These are phyloP conservation scores for Globisporangium nunn DNA, from an alignment of 352 stramenopile species.

Conservation along the genomic window DNA sequence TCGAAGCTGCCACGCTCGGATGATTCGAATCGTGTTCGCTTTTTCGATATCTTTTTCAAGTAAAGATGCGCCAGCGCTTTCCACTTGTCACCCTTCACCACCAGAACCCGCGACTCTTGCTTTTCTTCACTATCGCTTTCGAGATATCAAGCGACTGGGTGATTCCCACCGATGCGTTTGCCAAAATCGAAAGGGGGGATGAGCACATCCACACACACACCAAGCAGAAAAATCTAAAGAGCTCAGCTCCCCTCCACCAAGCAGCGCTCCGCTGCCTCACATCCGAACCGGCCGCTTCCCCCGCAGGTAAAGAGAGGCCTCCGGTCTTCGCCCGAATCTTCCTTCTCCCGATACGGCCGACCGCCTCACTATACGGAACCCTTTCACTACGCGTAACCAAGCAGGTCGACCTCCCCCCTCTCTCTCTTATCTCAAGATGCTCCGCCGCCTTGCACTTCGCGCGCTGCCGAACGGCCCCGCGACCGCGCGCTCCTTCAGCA, in stretches of 20 bases:
- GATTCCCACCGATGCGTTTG: neutral
- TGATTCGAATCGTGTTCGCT: neutral
- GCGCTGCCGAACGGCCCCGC: constrained; percentile 5
- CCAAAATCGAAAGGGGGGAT: neutral
- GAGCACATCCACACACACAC: neutral
- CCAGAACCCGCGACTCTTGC: neutral
- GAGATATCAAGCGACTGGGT: neutral
- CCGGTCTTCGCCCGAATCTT: no score
- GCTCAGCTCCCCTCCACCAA: no score
- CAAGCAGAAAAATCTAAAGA: neutral
- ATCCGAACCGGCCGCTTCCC: constrained; percentile 2
- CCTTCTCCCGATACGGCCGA: no score
- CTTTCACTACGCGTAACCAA: neutral
- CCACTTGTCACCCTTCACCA: no score
- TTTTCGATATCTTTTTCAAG: neutral
- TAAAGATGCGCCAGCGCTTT: no score
- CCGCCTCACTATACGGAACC: neutral
- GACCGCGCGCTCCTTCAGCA: constrained; percentile 12
- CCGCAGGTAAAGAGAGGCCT: neutral
- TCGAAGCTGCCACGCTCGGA: neutral
- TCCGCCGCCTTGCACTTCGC: constrained; percentile 12
- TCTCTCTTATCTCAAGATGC: constrained; percentile 4
- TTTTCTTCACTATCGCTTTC: neutral
- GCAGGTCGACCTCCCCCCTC: neutral
- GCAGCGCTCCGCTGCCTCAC: constrained; percentile 5